Percentiles rank a stretch among this genome's conserved stretches.
These are phyloP conservation scores for Parastagonospora nodorum DNA, from an alignment of 2,329 filamentous ascomycete species.

Conservation along the genomic window DNA sequence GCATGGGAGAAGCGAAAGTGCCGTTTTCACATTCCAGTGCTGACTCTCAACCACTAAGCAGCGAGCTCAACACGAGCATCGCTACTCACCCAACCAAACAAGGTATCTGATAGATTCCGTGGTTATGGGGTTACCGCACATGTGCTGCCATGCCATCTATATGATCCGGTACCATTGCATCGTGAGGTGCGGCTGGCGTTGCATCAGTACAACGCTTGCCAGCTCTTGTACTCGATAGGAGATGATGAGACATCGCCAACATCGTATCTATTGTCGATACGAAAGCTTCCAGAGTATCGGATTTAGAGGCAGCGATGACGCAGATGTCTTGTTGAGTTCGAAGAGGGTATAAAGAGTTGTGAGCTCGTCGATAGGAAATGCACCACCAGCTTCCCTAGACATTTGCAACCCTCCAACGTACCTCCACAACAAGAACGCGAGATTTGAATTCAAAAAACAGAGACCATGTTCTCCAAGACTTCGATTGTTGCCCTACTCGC, in stretches of 20 bases:
- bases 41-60: slow-evolving; percentile 5
- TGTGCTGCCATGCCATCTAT: slow-evolving; percentile 2
- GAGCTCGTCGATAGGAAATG: background rate
- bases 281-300: background rate
- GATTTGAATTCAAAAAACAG: background rate
- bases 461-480: slow-evolving; percentile 18
- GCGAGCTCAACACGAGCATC: slow-evolving; percentile 2
- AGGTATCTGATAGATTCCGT: slow-evolving; percentile 4
- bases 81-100: slow-evolving; percentile 1
- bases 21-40: background rate
- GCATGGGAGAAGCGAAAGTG: background rate
- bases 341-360: background rate
- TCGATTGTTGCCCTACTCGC: slow-evolving; percentile 12
- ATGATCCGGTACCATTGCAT: background rate
- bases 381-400: too few relatives aligned
- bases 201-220: too few relatives aligned
- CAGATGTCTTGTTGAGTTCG: background rate
- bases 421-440: background rate
- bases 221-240: background rate
- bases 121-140: slow-evolving; percentile 8
- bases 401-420: background rate
- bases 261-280: slow-evolving; percentile 3
- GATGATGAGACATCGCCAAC: background rate
- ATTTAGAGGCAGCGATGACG: background rate
- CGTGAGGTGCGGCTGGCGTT: background rate